Base-by-base conservation (phyloP, 1,284 basidiomycete genomes). In the Cutaneotrichosporon sp. region DNA sequence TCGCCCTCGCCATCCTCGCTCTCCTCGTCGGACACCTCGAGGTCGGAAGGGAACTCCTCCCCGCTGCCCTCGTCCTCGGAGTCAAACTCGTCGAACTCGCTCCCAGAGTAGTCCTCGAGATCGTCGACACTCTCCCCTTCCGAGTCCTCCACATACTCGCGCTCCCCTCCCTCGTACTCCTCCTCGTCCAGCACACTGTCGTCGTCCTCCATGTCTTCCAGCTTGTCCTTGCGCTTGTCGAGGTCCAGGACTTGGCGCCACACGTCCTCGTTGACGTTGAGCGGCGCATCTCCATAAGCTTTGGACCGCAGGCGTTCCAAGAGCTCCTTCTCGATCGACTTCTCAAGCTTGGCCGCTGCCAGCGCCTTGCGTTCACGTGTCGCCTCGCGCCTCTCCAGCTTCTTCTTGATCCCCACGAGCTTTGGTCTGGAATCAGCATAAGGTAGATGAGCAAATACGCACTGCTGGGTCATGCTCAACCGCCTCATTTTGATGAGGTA, bases 401-500 rank as follows among this genome's bases (percentile, higher is more conserved):
- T 99, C 77, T 97, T 96, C 80, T 97, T 97, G 60, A 97, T 86
- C 5, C 91, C 90, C 3, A 97, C 81, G 25, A 97, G 81, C 75
- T 90, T 92, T 5, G 93, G 90, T 72, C 92, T 94, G 65, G 8
- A 17, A 46, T 58, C 29, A 59, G 45, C 27, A 46, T 20, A n/a
- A 37, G 9, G 5, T 2, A 7, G 24, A 8, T 20, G n/a, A 10
- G n/a, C 12, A 4, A 24, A 35, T 8, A 58, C 89, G 65, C 57
- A 93, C 91, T 92, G 86, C 75, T 94, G 85, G 51, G 89, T 85
- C 57, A 94, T 79, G 66, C 87, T 87, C 64, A 97, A 77, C 37
- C 90, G 84, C 54, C 96, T 81, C 88, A 98, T 92, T 79, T 97
- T 96, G 76, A 98, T 97, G 59, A 98, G 82, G 70, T 97, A 98